Conservation (phyloP, 2,329 filamentous ascomycete species). For the Emergomyces africanus region DNA sequence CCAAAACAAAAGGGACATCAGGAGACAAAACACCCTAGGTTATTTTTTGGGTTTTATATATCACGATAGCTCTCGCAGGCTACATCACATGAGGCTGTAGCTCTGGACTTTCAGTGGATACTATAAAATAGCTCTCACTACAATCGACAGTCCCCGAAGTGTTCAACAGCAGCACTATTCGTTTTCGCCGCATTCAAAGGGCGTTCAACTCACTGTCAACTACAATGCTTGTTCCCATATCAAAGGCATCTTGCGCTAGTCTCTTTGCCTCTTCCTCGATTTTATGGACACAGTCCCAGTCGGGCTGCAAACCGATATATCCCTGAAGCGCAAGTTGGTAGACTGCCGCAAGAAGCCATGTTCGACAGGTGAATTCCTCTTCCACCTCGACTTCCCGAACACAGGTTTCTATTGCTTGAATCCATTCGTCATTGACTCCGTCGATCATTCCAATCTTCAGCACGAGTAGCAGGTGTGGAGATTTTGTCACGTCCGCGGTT, state of each 20-base stretch:
- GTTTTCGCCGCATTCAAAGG: neutral
- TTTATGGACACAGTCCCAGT: conserved; percentile 6
- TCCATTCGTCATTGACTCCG: conserved; percentile 9
- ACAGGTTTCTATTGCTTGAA: conserved; percentile 7
- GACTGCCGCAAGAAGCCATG: conserved; percentile 9
- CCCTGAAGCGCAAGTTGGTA: conserved; percentile 10
- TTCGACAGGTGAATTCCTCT: conserved; percentile 8
- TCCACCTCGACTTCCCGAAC: conserved; percentile 4
- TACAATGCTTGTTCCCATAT: neutral
- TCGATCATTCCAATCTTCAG: conserved; percentile 9
- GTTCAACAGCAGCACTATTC: neutral
- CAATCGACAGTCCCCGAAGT: neutral
- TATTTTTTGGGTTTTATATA: neutral
- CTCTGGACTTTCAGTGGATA: neutral
- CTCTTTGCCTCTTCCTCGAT: conserved; percentile 9
- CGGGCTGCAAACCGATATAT: conserved; percentile 8
- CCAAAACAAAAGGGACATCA: neutral
- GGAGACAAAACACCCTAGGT: neutral
- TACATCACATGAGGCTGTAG: neutral
- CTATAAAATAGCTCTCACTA: too few relatives aligned
- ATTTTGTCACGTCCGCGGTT: conserved; percentile 5
- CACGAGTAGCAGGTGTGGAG: conserved; percentile 5
- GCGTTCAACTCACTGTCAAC: neutral
- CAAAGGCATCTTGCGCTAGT: neutral
- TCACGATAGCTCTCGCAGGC: neutral